phyloP scores from a whole-genome alignment of 2,329 filamentous ascomycete species.

The Aspergillus ruber region DNA sequence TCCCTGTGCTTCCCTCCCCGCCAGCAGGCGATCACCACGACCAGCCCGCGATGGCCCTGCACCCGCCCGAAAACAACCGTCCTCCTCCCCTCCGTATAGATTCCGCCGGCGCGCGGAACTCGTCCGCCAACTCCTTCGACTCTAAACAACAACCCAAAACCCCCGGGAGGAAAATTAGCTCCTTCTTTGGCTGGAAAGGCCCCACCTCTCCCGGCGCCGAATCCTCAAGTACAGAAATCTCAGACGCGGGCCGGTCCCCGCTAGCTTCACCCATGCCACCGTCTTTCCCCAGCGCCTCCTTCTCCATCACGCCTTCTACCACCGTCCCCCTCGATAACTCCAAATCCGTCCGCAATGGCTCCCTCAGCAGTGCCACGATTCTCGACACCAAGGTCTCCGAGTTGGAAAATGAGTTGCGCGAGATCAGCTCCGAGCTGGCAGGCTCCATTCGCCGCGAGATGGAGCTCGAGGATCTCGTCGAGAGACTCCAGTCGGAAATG shows the following conservation, averaged over 20 bases:
- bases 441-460: constrained; percentile 91
- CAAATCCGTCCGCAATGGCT: constrained; percentile 37
- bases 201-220: constrained; percentile 49
- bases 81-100: constrained; percentile 42
- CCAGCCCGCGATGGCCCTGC: constrained; percentile 38
- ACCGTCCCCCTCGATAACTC: constrained; percentile 45
- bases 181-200: constrained; percentile 62
- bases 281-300: constrained; percentile 26
- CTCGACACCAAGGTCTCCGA: constrained; percentile 62
- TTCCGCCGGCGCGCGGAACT: constrained; percentile 26
- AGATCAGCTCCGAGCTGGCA: constrained; percentile 88
- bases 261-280: constrained; percentile 48
- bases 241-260: constrained; percentile 54
- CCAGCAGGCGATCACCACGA: constrained; percentile 45
- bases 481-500: constrained; percentile 73
- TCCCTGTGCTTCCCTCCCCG: constrained; percentile 66
- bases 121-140: constrained; percentile 28
- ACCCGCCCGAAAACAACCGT: constrained; percentile 31
- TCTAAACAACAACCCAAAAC: constrained; percentile 43
- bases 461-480: constrained; percentile 90
- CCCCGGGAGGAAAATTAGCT: constrained; percentile 53
- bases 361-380: constrained; percentile 41
- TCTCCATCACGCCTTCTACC: constrained; percentile 35
- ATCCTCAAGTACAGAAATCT: constrained; percentile 58
- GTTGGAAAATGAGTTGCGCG: constrained; percentile 88